Base-by-base conservation (phyloP, 345 rosid genomes). In the Psidium guajava region DNA sequence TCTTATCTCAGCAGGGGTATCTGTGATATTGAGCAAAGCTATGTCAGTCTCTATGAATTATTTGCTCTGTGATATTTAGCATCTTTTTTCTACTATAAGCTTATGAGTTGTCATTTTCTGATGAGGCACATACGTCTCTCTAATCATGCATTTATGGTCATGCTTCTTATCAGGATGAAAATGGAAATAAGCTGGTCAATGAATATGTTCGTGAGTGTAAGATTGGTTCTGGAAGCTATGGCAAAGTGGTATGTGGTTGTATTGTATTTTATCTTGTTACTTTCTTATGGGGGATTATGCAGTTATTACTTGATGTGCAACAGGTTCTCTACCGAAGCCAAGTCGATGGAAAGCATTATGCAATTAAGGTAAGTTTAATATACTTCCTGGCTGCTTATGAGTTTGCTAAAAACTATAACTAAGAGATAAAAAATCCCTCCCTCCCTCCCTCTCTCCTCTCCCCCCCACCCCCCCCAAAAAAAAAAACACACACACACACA, bases 201-300 rank as follows among this genome's bases (percentile, higher is more conserved):
- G 98, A 93, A 91, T 96, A 96, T 91, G 98, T 96, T 84, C 94
- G 94, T 1, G 95, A 88, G 86, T 82, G 28, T 84, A 98, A 94
- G 93, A 96, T 98, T 91, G 99, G 99, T 89, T 88, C 98, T 36
- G 99, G 99, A 83, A 98, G 98, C 93, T 98, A 98, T 89, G 99
- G 99, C 25, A 98, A 98, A 98, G 99, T 98, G 97, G 99, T 98
- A 93, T 90, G 96, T 85, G 81, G 82, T 47, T 51, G 56, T 64
- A 22, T 86, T 81, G 64, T 42, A 52, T 74, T 15, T n/a, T 57
- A 82, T 55, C 85, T 50, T 59, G 40, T n/a, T 54, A 28, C n/a
- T 52, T 86, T 88, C 61, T 69, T 77, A 81, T 8, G 82, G 75
- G 84, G 55, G 82, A 80, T 74, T 54, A 51, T 82, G 18, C 59